A percentile compares a stretch with the other conserved stretches of the same genome.
Conservation (phyloP, 2,329 filamentous ascomycete genomes). For the Geosmithia putterillii region DNA sequence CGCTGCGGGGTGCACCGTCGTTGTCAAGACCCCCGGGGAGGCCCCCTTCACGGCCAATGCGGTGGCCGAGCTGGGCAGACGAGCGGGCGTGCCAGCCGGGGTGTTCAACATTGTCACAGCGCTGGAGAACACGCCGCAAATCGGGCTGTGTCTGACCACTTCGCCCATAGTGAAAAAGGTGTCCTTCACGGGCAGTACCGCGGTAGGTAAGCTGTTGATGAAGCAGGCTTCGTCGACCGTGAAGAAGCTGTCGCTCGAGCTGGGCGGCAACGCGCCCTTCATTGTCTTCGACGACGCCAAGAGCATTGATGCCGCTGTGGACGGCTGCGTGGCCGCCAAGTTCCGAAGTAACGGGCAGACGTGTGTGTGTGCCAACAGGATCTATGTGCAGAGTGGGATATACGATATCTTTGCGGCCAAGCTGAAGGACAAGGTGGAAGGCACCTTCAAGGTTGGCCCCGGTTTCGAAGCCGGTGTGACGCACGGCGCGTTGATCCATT, state of each 20-base stretch:
- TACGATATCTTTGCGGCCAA: conserved; percentile 35
- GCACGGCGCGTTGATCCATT: conserved; percentile 47
- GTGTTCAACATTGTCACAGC: conserved; percentile 76
- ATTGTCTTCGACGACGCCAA: conserved; percentile 56
- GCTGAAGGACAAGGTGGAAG: conserved; percentile 34
- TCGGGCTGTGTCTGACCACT: conserved; percentile 42
- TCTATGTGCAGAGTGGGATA: conserved; percentile 30
- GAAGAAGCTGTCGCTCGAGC: conserved; percentile 60
- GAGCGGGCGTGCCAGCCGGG: conserved; percentile 72
- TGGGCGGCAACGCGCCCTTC: conserved; percentile 35
- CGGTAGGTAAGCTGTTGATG: conserved; percentile 38
- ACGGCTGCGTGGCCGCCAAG: conserved; percentile 50
- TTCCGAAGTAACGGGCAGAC: conserved; percentile 60
- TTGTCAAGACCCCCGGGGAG: conserved; percentile 75
- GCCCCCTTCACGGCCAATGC: conserved; percentile 79
- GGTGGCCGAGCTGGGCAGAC: conserved; percentile 64
- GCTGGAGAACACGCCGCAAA: conserved; percentile 57
- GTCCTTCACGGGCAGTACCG: conserved; percentile 52
- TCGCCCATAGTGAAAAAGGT: conserved; percentile 44
- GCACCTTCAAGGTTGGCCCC: conserved; percentile 37
- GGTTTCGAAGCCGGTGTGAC: conserved; percentile 36
- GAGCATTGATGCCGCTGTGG: conserved; percentile 53
- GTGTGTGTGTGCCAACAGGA: conserved; percentile 35
- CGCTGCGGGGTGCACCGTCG: conserved; percentile 60
- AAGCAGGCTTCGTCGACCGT: conserved; percentile 53